Conservation (phyloP, 2,329 filamentous ascomycete species). For the Cadophora gregata region DNA sequence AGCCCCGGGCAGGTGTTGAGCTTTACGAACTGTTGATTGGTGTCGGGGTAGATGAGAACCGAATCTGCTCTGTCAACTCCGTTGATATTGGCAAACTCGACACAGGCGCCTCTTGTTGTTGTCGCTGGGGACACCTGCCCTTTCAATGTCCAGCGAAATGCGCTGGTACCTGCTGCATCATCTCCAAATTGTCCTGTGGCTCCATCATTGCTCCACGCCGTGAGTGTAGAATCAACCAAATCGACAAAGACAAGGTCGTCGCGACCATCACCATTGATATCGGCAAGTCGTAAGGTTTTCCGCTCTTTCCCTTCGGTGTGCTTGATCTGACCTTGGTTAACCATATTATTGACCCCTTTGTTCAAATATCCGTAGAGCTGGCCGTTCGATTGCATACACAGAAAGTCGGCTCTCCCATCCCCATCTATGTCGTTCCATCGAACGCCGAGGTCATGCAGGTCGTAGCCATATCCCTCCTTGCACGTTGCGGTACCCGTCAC, state of each 20-base stretch:
- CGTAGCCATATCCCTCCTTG: conserved; percentile 19
- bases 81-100: conserved; percentile 18
- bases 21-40: conserved; percentile 14
- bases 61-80: conserved; percentile 14
- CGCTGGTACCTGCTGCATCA: conserved; percentile 4
- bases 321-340: conserved; percentile 12
- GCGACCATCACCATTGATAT: conserved; percentile 18
- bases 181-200: conserved; percentile 15
- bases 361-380: conserved; percentile 9
- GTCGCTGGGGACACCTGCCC: background rate
- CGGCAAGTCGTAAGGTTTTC: conserved; percentile 15
- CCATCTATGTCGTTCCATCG: conserved; percentile 21
- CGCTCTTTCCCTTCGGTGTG: conserved; percentile 19
- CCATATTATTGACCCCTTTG: conserved; percentile 11
- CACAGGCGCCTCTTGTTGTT: conserved; percentile 7
- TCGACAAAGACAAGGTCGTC: conserved; percentile 12
- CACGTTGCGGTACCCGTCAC: conserved; percentile 14
- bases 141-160: conserved; percentile 7
- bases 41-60: conserved; percentile 14
- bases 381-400: conserved; percentile 18
- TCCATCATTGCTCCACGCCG: conserved; percentile 9
- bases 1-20: conserved; percentile 8
- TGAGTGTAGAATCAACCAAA: background rate
- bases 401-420: conserved; percentile 22
- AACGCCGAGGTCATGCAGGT: conserved; percentile 19